Evolutionary conservation across 495 filamentous ascomycete genomes (phyloP).

Genomic region (Patellaria atrata): DNA sequence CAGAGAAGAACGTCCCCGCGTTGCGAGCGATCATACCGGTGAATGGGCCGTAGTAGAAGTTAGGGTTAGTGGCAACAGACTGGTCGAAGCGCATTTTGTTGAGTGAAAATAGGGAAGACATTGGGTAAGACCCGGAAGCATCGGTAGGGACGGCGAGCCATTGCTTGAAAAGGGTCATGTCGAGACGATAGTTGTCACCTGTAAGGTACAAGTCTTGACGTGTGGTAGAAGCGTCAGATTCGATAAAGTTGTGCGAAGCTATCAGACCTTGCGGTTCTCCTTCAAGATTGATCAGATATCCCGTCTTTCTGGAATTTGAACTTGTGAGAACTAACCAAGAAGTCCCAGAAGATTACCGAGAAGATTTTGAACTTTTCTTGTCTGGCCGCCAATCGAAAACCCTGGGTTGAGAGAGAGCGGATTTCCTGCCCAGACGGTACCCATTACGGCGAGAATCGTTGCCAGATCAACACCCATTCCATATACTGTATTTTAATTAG

Average conservation of each 20-base stretch:
- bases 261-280: constrained; percentile 32
- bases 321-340: constrained; percentile 4
- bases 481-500: too few relatives aligned
- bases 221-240: constrained; percentile 41
- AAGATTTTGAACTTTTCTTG: neutral
- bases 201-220: constrained; percentile 34
- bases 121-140: too few relatives aligned
- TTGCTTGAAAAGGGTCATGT: constrained; percentile 21
- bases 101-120: too few relatives aligned
- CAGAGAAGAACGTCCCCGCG: constrained; percentile 21
- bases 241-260: constrained; percentile 42
- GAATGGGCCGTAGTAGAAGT: constrained; percentile 26
- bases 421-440: constrained; percentile 37
- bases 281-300: constrained; percentile 18
- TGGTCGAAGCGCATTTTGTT: constrained; percentile 19
- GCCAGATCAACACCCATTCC: constrained; percentile 39
- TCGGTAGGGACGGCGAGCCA: constrained; percentile 13
- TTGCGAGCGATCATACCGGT: constrained; percentile 14
- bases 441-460: constrained; percentile 36
- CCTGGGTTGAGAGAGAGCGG: constrained; percentile 17
- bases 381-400: constrained; percentile 21
- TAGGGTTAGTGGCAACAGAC: constrained; percentile 24
- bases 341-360: neutral
- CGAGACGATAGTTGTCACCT: constrained; percentile 23
- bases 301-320: too few relatives aligned